Evolutionary conservation across 768 basidiomycete genomes (phyloP), one percentile per base, ranked within the genome.

Genomic region (Baorangia bicolor): DNA sequence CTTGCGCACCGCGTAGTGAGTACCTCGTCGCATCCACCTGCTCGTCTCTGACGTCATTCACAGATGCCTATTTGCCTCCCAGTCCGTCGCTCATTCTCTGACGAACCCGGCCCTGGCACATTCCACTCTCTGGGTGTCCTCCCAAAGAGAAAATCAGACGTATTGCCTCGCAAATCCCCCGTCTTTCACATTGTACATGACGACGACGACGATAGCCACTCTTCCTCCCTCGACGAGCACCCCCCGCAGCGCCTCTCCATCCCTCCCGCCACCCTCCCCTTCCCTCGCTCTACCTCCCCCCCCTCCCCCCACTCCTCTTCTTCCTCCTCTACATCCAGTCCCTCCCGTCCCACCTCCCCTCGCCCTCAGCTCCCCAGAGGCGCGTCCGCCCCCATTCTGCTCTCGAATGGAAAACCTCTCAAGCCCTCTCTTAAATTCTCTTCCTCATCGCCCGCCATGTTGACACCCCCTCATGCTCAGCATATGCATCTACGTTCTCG

Each of bases 371-470:
- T 62, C 13, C 70, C 53, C 63, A 78, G 59, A 70, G 79, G 50
- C 30, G 74, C 58, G 61, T 78, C 53, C 47, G 72, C 58, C 62
- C 78, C 67, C 14, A 76, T 86, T 50, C 69, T 85, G 23, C 80
- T 86, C 33, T 75, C 82, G 20, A 92, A 87, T 54, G 93, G 94
- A 41, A 92, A 92, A 66, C 89, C 92, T 4, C 86, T 97, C 72
- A 92, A 92, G 66, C 81, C 89, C 0, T 89, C 91, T 2, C 81
- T 97, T 63, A 97, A 96, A 69, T 75, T 77, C 0, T 72, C 66
- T 2, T 39, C 58, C 4, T 70, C 69, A 0, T 51, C 64, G 2
- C 62, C 62, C 12, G 30, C 55, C 49, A 49, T 71, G 5, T 11
- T 30, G 21, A 41, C 35, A 1, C 51, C 54, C 30, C n/a, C 48